phyloP scores from a whole-genome alignment of 345 rosid genomes.

The Acer yangbiense region DNA sequence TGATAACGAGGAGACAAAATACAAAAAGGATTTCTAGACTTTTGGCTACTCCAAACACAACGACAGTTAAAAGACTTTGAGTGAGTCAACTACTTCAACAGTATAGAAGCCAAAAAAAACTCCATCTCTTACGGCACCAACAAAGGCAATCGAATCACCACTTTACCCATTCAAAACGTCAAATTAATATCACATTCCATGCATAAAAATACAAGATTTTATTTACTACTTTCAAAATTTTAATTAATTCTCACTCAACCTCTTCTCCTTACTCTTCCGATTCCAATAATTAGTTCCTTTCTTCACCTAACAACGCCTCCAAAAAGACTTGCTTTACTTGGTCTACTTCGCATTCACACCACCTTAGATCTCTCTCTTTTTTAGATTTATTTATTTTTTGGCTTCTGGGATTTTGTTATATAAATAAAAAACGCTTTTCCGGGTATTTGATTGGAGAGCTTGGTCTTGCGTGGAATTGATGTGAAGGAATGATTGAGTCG shows the following conservation, averaged over 20 bases:
- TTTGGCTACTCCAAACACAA: no score
- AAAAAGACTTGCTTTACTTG: background rate
- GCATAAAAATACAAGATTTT: background rate
- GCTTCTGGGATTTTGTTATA: background rate
- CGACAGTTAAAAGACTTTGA: no score
- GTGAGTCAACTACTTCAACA: no score
- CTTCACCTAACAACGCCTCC: conserved; percentile 21
- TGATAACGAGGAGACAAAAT: background rate
- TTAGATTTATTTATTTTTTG: background rate
- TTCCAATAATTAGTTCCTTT: background rate
- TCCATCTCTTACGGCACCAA: background rate
- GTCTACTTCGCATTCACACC: background rate
- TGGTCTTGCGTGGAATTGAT: conserved; percentile 18
- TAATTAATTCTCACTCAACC: conserved; percentile 15
- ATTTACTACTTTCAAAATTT: background rate
- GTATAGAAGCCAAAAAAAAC: background rate
- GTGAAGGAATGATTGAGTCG: conserved; percentile 21
- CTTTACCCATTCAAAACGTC: conserved; percentile 15
- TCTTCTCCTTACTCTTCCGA: no score
- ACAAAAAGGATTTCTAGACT: background rate
- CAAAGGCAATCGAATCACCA: background rate
- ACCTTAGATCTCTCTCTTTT: background rate
- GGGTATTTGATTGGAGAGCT: conserved; percentile 13
- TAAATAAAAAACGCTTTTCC: conserved; percentile 10
- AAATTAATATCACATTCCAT: background rate